phyloP scores from a whole-genome alignment of 164 flowering plant genomes.

The Vitis labrusca region DNA sequence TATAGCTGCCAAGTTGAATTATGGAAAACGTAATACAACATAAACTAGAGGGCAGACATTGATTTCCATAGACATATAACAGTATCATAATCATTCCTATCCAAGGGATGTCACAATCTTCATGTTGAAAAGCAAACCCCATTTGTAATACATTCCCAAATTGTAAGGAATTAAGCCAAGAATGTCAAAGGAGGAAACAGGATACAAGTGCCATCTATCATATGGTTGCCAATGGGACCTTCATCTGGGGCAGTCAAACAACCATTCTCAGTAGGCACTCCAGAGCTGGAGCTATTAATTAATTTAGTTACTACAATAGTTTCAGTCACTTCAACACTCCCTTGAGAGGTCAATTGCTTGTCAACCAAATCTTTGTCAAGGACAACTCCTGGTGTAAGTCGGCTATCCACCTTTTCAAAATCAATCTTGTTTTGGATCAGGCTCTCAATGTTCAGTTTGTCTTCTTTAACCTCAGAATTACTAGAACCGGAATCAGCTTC shows the following conservation, averaged over 20 bases:
- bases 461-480: conserved; percentile 21
- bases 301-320: conserved; percentile 22
- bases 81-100: neutral
- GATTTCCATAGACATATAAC: neutral
- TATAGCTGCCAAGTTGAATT: conserved; percentile 39
- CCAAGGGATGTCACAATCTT: neutral
- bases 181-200: conserved; percentile 21
- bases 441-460: conserved; percentile 18
- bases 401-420: conserved; percentile 21
- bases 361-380: conserved; percentile 26
- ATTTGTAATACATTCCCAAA: neutral
- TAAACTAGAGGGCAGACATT: neutral
- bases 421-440: conserved; percentile 9
- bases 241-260: conserved; percentile 17
- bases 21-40: conserved; percentile 36
- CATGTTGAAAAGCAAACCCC: neutral
- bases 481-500: conserved; percentile 21
- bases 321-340: conserved; percentile 29
- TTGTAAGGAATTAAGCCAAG: neutral
- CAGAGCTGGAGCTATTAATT: conserved; percentile 14
- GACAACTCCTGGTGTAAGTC: conserved; percentile 10
- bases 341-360: conserved; percentile 15
- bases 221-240: conserved; percentile 15
- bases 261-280: conserved; percentile 35
- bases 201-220: conserved; percentile 45